Conservation (phyloP, 2,329 filamentous ascomycete species). For the Diaporthe capsici region DNA sequence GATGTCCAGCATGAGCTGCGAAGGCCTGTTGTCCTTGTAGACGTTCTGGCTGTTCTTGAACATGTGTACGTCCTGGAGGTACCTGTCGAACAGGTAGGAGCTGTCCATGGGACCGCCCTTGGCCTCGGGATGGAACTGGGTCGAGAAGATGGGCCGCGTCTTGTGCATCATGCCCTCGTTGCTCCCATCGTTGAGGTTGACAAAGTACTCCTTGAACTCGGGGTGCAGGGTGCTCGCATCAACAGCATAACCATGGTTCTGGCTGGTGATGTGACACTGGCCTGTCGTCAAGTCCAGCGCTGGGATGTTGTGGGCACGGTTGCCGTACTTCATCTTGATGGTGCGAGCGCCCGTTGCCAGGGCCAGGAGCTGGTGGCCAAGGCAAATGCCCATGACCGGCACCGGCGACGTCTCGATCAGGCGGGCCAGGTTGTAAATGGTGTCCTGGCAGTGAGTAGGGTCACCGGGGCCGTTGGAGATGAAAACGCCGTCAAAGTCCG, state of each 20-base stretch:
- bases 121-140: constrained; percentile 98
- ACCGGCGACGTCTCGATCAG: constrained; percentile 93
- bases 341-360: constrained; percentile 90
- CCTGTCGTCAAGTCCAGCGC: constrained; percentile 94
- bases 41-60: constrained; percentile 88
- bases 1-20: constrained; percentile 89
- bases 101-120: constrained; percentile 98
- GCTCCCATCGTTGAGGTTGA: constrained; percentile 97
- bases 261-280: constrained; percentile 97
- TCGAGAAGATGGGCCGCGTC: constrained; percentile 96
- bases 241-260: constrained; percentile 98
- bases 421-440: constrained; percentile 90
- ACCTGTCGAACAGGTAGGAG: constrained; percentile 96
- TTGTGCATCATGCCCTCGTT: constrained; percentile 99
- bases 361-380: constrained; percentile 96
- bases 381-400: constrained; percentile 97
- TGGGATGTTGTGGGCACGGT: constrained; percentile 98
- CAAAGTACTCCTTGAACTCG: constrained; percentile 98
- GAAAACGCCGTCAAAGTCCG: constrained; percentile 98
- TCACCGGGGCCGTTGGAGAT: constrained; percentile 99
- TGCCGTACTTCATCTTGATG: constrained; percentile 99
- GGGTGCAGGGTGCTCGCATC: constrained; percentile 84
- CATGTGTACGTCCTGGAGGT: constrained; percentile 87
- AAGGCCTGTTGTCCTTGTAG: constrained; percentile 89
- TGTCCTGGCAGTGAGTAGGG: constrained; percentile 95